Base-by-base conservation (phyloP, 441 rosid genomes). In the Eutrema salsugineum region DNA sequence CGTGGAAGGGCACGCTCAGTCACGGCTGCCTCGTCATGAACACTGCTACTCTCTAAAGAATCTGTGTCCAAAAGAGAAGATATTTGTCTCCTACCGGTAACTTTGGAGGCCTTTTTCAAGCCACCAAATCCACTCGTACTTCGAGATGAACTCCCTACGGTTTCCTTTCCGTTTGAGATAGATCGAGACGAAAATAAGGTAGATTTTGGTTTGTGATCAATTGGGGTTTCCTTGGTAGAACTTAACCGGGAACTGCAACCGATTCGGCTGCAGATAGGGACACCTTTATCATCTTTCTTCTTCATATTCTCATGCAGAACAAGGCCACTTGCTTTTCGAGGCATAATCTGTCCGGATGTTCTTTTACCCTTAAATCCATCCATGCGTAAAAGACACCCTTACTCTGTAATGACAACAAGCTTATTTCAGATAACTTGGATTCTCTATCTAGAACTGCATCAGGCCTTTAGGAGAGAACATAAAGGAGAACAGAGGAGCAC, bases 301-400 rank as follows among this genome's bases (percentile, higher is more conserved):
- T 84, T 85, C 72, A 80, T 78, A 32, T 75, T 81, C 67, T 91
- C 97, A 76, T 85, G 85, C 77, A 85, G 78, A 67, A 82, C 79
- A 72, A 84, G 80, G 54, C 88, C 78, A 60, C 89, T 82, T 30
- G 87, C 85, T 82, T 83, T 92, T 17, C 84, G 72, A 0, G 88
- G 65, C 43, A 64, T 35, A 62, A 82, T 78, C 65, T 77, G 70
- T 71, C 74, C 78, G 2, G 67, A 46, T 48, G 61, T 57, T 80
- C 85, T 81, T 77, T 91, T 86, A 59, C 93, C 85, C 44, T 89
- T 81, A 67, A 63, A 79, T 62, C 85, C 95, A 81, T 93, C 97
- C 99, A 95, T 95, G 65, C 71, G 70, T 66, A 71, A n/a, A 42
- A 44, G 28, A 66, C 38, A 68, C 59, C 42, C n/a, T 43, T 16